Percentiles rank a stretch among this genome's conserved stretches.
Evolutionary conservation across 192 early-diverging fungal species (phyloP).

Genomic region (Thoreauomyces humboldtii): DNA sequence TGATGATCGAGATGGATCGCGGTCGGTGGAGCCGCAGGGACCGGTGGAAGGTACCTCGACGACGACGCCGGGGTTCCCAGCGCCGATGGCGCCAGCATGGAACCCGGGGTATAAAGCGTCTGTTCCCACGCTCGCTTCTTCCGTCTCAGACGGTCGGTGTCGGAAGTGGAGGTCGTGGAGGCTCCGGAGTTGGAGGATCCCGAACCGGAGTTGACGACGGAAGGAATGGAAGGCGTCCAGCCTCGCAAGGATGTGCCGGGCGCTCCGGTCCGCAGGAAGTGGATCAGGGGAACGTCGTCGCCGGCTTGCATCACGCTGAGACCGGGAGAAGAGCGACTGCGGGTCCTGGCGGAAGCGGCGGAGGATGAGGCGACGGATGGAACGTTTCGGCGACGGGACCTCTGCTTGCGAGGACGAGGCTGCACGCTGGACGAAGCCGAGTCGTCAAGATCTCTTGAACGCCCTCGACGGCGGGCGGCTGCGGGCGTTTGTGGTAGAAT

Average conservation of each 20-base stretch:
- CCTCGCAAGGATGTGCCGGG: too few species aligned
- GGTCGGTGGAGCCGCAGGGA: too few species aligned
- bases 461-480: background rate
- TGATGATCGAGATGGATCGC: too few species aligned
- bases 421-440: background rate
- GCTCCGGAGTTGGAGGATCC: too few species aligned
- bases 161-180: too few species aligned
- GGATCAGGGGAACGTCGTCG: conserved; percentile 11
- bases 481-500: background rate
- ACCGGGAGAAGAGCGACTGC: background rate
- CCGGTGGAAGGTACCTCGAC: too few species aligned
- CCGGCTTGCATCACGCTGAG: background rate
- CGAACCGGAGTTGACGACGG: background rate
- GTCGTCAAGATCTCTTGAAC: background rate
- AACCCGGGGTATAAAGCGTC: background rate
- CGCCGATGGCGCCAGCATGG: too few species aligned
- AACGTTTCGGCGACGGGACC: background rate
- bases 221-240: too few species aligned
- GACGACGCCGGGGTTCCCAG: too few species aligned
- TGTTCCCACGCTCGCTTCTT: background rate
- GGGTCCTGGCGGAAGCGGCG: background rate
- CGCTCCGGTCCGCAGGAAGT: background rate
- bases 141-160: too few species aligned
- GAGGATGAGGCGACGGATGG: background rate
- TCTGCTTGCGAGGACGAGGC: too few species aligned